Conservation (phyloP, 805 yeast genomes). For the Naumovozyma baii region DNA sequence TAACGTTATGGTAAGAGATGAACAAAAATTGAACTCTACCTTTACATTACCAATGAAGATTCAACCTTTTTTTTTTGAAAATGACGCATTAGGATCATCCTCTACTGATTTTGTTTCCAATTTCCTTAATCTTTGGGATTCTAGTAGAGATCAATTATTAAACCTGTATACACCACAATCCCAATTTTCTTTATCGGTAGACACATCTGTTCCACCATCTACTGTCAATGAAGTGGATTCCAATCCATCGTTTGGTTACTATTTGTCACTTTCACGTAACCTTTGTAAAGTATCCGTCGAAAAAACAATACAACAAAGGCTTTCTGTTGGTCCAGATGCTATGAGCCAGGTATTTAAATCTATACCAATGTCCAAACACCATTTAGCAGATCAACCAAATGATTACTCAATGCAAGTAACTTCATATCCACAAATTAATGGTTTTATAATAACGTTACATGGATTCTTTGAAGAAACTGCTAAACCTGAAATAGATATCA, state of each 20-base stretch:
- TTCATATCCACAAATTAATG: slow-evolving; percentile 61
- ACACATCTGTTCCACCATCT: slow-evolving; percentile 53
- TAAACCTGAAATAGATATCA: slow-evolving; percentile 38
- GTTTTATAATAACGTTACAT: slow-evolving; percentile 70
- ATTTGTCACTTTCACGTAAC: slow-evolving; percentile 69
- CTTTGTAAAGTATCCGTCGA: slow-evolving; percentile 48
- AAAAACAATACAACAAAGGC: slow-evolving; percentile 46
- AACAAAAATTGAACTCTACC: slow-evolving; percentile 42
- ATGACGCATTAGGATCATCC: slow-evolving; percentile 53
- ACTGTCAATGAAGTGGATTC: slow-evolving; percentile 28
- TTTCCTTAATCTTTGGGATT: slow-evolving; percentile 74
- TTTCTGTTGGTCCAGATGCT: slow-evolving; percentile 59
- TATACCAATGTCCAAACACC: slow-evolving; percentile 74
- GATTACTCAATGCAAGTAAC: slow-evolving; percentile 70
- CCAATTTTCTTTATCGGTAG: slow-evolving; percentile 73
- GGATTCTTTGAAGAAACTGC: slow-evolving; percentile 72
- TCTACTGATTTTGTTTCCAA: slow-evolving; percentile 73
- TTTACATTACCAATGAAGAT: slow-evolving; percentile 46
- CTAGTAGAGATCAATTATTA: slow-evolving; percentile 58
- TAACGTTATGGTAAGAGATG: slow-evolving; percentile 71
- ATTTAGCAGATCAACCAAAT: slow-evolving; percentile 50
- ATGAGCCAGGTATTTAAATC: slow-evolving; percentile 53
- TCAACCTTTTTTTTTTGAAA: slow-evolving; percentile 73
- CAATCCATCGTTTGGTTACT: slow-evolving; percentile 49
- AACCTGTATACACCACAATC: slow-evolving; percentile 73